Evolutionary conservation across 2,329 filamentous ascomycete genomes (phyloP), one percentile per base, ranked within the genome.

Genomic region (Cercospora sojina): DNA sequence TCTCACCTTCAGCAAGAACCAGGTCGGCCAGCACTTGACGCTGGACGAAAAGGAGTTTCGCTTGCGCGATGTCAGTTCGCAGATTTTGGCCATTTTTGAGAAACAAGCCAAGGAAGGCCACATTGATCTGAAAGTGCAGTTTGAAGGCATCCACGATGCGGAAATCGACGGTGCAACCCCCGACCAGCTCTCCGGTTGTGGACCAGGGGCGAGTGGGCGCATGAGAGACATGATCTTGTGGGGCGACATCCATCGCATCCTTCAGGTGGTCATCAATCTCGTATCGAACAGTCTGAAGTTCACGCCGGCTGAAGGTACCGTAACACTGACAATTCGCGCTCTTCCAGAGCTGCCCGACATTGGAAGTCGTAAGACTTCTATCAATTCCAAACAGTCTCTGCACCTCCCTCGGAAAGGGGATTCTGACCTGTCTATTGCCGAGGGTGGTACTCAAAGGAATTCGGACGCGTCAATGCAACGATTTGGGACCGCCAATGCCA

Each of bases 251-350:
- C 92, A 97, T 74, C 85, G 93, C 53, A 95, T 97, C 43, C 80
- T 96, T 27, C 93, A 97, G 77, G 91, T 97, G n/a, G 87, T 97
- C 56, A 97, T 96, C 81, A 96, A 96, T 75, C 83, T 97, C 32
- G 92, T 96, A 56, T 93, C 91, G 78, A 97, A 97, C 80, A 92
- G 90, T 77, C 81, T 97, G 51, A 97, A 97, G 76, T 97, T 97
- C 74, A 97, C 93, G 0, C 91, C 92, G 0, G 78, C 87, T 6
- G 88, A 88, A 1, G 93, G 93, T 7, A 89, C 84, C 31, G 91
- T 97, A 3, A 85, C 88, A 27, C 85, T 97, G 8, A 86, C 88
- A 7, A 93, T 97, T 65, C 87, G 86, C 70, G 96, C 91, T 73
- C 72, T 90, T 0, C 86, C 88, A 7, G 90, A 91, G 74, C 78